Base-by-base conservation (phyloP, 768 basidiomycete genomes). In the Boletellus ananas region DNA sequence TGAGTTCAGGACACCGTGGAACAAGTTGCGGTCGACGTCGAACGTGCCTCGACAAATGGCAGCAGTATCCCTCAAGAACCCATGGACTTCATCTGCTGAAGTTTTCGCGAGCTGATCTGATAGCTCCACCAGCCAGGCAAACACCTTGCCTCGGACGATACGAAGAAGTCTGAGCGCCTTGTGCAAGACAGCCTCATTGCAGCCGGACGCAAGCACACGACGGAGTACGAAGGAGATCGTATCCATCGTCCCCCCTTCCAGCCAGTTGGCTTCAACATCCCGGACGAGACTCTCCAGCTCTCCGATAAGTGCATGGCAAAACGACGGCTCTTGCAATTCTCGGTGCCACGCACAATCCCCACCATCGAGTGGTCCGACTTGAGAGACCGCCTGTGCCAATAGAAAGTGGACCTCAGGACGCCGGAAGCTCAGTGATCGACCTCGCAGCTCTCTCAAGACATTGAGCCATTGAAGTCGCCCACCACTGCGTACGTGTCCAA, bases 381-480 rank as follows among this genome's bases (percentile, higher is more conserved):
- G 77, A 52, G 69, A 72, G 1, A 65, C 67, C 13, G 78, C 67
- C 48, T 80, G 80, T 10, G 58, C 62, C 1, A 82, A 18, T 0
- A 81, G 63, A 0, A 68, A 44, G 46, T 78, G 68, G 0, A 81
- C 72, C n/a, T 72, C 74, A 0, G 63, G 65, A 6, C 55, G 50
- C 16, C 65, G 61, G 45, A 82, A 73, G 10, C 64, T 69, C 46
- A 82, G 52, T 0, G 57, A 54, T 20, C 68, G 63, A 8, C 67
- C 65, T 6, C 67, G 65, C 14, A 81, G 52, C 52, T 76, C 77
- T 18, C 74, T 69, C 10, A 69, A 50, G 34, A 81, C 70, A 49
- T 81, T 80, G 25, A 72, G 58, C 79, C 78, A 80, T 43, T 80
- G 79, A 0, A 81, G 53, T 1, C 42, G 58, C 0, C 64, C 48